Percentiles rank a stretch among this genome's conserved stretches.
These are phyloP conservation scores for Cyclotella atomus DNA, from an alignment of 108 stramenopile genomes.

Conservation along the genomic window DNA sequence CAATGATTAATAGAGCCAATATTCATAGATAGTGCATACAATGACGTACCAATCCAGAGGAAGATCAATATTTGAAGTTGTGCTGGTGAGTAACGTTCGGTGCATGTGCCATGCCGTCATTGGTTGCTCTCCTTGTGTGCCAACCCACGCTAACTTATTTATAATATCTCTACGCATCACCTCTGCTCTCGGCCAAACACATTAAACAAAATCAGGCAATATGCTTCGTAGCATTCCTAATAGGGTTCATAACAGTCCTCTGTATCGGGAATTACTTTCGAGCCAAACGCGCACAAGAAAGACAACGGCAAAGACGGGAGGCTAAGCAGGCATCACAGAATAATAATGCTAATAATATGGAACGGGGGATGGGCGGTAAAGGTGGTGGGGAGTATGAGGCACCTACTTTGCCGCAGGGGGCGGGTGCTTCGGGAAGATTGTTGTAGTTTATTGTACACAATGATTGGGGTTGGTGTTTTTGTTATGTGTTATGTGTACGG, in stretches of 20 bases:
- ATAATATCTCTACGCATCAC: no score
- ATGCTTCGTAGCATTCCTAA: constrained; percentile 83
- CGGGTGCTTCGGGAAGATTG: constrained; percentile 37
- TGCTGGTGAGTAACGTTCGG: constrained; percentile 61
- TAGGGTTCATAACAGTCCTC: constrained; percentile 87
- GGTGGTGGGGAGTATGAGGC: constrained; percentile 44
- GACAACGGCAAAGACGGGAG: constrained; percentile 83
- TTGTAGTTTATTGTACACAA: constrained; percentile 25
- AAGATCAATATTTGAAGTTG: constrained; percentile 78
- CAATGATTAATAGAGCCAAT: no score
- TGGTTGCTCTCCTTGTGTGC: no score
- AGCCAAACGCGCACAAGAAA: constrained; percentile 88
- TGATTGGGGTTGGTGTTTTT: not conserved
- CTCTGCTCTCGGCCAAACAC: no score
- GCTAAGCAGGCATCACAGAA: constrained; percentile 64
- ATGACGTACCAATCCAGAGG: constrained; percentile 84
- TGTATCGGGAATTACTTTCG: constrained; percentile 91
- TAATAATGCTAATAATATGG: constrained; percentile 11
- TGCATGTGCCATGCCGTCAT: not conserved
- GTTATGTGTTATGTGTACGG: not conserved
- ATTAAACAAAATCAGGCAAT: constrained; percentile 58
- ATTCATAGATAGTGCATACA: not conserved
- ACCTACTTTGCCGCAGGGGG: constrained; percentile 40
- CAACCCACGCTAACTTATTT: no score
- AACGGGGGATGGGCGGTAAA: constrained; percentile 27